Conservation (phyloP, 352 stramenopile genomes). For the Elongisporangium anandrum region DNA sequence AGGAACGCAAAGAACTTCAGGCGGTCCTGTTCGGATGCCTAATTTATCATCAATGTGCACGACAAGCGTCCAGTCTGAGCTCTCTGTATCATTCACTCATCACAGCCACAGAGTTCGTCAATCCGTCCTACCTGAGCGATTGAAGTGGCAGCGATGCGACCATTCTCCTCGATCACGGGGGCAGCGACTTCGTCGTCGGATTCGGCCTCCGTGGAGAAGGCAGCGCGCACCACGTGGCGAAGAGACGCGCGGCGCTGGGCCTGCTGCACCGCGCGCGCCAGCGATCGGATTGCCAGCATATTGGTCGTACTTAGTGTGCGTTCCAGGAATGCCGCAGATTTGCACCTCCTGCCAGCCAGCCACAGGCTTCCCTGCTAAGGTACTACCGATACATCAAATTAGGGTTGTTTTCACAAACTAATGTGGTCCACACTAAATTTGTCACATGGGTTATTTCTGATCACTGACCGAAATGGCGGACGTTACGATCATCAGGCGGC, state of each 20-base stretch:
- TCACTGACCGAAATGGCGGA: slow-evolving; percentile 2
- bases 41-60: neutral
- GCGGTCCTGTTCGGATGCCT: slow-evolving; percentile 56
- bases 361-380: slow-evolving; percentile 18
- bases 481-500: slow-evolving; percentile 6
- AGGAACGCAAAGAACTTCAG: slow-evolving; percentile 80
- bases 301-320: slow-evolving; percentile 5
- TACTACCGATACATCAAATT: slow-evolving; percentile 4
- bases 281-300: slow-evolving; percentile 60
- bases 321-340: slow-evolving; percentile 14
- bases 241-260: slow-evolving; percentile 17
- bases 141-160: slow-evolving; percentile 50
- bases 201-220: neutral
- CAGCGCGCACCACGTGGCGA: slow-evolving; percentile 7
- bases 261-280: slow-evolving; percentile 29
- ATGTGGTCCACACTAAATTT: slow-evolving; percentile 7
- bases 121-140: slow-evolving; percentile 38
- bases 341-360: slow-evolving; percentile 17
- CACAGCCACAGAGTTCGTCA: neutral
- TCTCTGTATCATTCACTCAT: neutral
- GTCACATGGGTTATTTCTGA: neutral
- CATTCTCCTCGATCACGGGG: slow-evolving; percentile 20
- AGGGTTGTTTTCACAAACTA: neutral
- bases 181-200: slow-evolving; percentile 11
- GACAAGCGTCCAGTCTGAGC: neutral